Percentiles rank a stretch among this genome's conserved stretches.
phyloP scores from a whole-genome alignment of 169 alveolate genomes.

The Babesia bovis region DNA sequence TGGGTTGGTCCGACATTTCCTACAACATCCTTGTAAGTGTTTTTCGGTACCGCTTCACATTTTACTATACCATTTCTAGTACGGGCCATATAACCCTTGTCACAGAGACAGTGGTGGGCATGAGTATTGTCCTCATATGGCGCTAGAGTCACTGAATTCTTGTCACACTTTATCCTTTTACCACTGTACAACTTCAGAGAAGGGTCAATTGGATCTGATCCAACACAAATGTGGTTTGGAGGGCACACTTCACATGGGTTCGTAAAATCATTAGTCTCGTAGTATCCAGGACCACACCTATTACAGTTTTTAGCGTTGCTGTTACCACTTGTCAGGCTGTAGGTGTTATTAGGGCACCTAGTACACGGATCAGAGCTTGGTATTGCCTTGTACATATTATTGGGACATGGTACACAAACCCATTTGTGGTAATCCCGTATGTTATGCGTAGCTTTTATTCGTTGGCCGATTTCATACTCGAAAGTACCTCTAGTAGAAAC shows the following conservation, averaged over 20 bases:
- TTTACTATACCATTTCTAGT: slow-evolving; percentile 25
- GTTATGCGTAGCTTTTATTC: not conserved
- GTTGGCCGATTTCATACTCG: not conserved
- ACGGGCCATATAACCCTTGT: slow-evolving; percentile 60
- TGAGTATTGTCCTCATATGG: slow-evolving; percentile 69
- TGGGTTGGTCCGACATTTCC: slow-evolving; percentile 64
- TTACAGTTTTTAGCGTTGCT: slow-evolving; percentile 37
- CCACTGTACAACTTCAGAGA: slow-evolving; percentile 60
- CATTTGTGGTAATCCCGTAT: not conserved
- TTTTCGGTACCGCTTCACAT: slow-evolving; percentile 50
- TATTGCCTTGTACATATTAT: slow-evolving; percentile 34
- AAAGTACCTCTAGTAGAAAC: not conserved
- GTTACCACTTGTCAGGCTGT: slow-evolving; percentile 24
- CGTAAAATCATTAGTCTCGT: slow-evolving; percentile 44
- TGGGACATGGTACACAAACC: slow-evolving; percentile 50
- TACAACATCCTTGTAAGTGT: slow-evolving; percentile 56
- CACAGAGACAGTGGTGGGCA: slow-evolving; percentile 72
- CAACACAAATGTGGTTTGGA: slow-evolving; percentile 78
- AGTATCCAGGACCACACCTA: slow-evolving; percentile 69
- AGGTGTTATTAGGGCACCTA: slow-evolving; percentile 58
- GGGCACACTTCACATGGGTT: slow-evolving; percentile 69
- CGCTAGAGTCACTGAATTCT: slow-evolving; percentile 64
- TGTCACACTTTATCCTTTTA: slow-evolving; percentile 70
- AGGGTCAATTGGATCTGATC: slow-evolving; percentile 62
- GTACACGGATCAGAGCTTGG: slow-evolving; percentile 11